A percentile compares a stretch with the other conserved stretches of the same genome.
phyloP scores from a whole-genome alignment of 192 early-diverging fungal species.

The Phycomyces blakesleeanus region DNA sequence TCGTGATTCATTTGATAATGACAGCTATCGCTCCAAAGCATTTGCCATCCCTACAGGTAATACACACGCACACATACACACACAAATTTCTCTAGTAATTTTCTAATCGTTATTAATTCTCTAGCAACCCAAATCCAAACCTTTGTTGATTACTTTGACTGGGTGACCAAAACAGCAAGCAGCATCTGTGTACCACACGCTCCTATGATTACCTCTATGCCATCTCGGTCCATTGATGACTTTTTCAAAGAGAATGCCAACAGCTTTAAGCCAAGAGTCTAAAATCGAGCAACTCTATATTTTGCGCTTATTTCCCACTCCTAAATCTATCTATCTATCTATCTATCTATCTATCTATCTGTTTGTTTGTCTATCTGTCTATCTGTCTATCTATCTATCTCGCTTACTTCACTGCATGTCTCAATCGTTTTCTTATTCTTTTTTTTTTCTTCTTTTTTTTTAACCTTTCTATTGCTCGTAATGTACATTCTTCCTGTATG shows the following conservation, averaged over 20 bases:
- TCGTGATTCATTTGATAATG: conserved; percentile 12
- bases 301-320: too few relatives aligned
- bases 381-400: background rate
- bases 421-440: background rate
- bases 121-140: conserved; percentile 25
- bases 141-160: conserved; percentile 35
- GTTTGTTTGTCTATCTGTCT: background rate
- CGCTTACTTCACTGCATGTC: background rate
- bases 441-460: background rate
- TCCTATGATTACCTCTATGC: conserved; percentile 17
- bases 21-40: conserved; percentile 14
- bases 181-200: conserved; percentile 29
- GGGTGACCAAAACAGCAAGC: conserved; percentile 16
- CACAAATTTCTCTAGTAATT: too few relatives aligned
- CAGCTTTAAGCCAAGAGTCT: conserved; percentile 31
- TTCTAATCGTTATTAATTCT: background rate
- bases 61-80: too few relatives aligned
- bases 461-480: background rate
- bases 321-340: background rate
- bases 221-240: conserved; percentile 12
- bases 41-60: conserved; percentile 27
- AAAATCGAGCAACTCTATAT: background rate
- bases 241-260: conserved; percentile 34
- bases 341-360: background rate
- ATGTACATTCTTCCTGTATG: background rate